These are phyloP conservation scores for Ephemerocybe angulata DNA, from an alignment of 768 basidiomycete species.

Conservation along the genomic window DNA sequence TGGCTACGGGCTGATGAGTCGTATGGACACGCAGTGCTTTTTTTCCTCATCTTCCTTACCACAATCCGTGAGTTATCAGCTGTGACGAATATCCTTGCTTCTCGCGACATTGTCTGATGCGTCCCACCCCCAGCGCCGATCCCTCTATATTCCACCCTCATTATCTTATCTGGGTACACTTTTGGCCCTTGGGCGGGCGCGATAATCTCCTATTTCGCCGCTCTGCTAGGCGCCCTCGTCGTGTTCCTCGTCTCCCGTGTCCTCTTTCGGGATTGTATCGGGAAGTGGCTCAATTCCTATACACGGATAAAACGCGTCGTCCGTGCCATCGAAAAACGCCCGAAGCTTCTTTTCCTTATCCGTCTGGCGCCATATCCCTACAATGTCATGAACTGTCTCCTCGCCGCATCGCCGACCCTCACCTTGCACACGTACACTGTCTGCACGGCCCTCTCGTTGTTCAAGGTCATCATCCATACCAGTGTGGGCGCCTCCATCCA, in stretches of 20 bases:
- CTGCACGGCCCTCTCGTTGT: slow-evolving; percentile 78
- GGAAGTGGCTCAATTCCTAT: slow-evolving; percentile 67
- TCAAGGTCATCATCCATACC: slow-evolving; percentile 91
- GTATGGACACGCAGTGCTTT: slow-evolving; percentile 76
- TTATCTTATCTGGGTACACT: slow-evolving; percentile 88
- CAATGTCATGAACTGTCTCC: slow-evolving; percentile 93
- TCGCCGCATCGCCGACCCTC: slow-evolving; percentile 83
- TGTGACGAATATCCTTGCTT: neutral
- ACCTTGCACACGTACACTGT: slow-evolving; percentile 73
- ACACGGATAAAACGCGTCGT: slow-evolving; percentile 76
- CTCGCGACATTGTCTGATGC: slow-evolving; percentile 1
- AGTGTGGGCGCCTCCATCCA: slow-evolving; percentile 82
- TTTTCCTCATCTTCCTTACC: slow-evolving; percentile 78
- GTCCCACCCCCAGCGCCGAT: slow-evolving; percentile 59
- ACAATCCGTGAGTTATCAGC: slow-evolving; percentile 69
- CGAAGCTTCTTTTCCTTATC: slow-evolving; percentile 85
- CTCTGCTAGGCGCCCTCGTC: slow-evolving; percentile 76
- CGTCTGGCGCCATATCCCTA: slow-evolving; percentile 90
- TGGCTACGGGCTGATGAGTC: slow-evolving; percentile 71
- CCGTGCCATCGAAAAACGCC: slow-evolving; percentile 82
- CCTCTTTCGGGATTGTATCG: slow-evolving; percentile 67
- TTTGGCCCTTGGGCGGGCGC: slow-evolving; percentile 84
- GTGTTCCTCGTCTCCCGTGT: slow-evolving; percentile 80
- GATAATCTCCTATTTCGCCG: slow-evolving; percentile 81
- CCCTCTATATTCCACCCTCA: slow-evolving; percentile 90